Conservation (phyloP, 352 stramenopile species). For the Globisporangium uncinulatum region DNA sequence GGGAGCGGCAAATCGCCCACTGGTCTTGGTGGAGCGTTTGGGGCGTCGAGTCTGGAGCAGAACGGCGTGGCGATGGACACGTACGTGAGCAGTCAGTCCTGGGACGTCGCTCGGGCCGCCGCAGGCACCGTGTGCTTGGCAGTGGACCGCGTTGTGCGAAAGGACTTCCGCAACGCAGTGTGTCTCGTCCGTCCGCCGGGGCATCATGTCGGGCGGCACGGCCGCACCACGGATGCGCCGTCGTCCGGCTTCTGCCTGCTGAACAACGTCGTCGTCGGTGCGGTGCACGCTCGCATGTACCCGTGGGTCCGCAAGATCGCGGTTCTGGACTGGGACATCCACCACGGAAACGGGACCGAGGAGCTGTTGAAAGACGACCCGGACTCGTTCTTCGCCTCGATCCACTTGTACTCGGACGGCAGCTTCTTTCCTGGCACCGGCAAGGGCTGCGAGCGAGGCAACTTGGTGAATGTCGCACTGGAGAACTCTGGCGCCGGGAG, state of each 20-base stretch:
- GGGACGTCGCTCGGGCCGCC: slow-evolving; percentile 73
- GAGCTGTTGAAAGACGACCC: slow-evolving; percentile 77
- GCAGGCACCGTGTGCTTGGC: slow-evolving; percentile 76
- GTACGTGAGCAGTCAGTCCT: slow-evolving; percentile 83
- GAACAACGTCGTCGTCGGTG: slow-evolving; percentile 98
- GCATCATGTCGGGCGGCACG: slow-evolving; percentile 88
- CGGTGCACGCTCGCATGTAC: slow-evolving; percentile 93
- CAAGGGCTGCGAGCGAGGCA: slow-evolving; percentile 47
- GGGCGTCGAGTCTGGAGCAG: slow-evolving; percentile 54
- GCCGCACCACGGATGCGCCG: slow-evolving; percentile 56
- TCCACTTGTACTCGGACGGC: slow-evolving; percentile 71
- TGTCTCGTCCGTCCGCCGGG: slow-evolving; percentile 89
- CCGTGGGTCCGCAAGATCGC: slow-evolving; percentile 91
- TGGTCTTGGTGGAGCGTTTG: slow-evolving; percentile 63
- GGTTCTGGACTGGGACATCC: slow-evolving; percentile 99
- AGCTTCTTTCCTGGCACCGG: slow-evolving; percentile 80
- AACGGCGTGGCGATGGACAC: slow-evolving; percentile 74
- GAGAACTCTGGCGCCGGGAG: slow-evolving; percentile 62
- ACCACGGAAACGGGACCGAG: slow-evolving; percentile 98
- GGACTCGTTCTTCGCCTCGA: slow-evolving; percentile 81
- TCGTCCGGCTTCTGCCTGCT: slow-evolving; percentile 96
- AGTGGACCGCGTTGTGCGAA: slow-evolving; percentile 74
- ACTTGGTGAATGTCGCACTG: slow-evolving; percentile 75
- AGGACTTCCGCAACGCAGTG: slow-evolving; percentile 77
- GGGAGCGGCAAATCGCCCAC: slow-evolving; percentile 33